A percentile compares a stretch with the other conserved stretches of the same genome.
phyloP scores from a whole-genome alignment of 352 stramenopile genomes.

The Blastocystis sp. region DNA sequence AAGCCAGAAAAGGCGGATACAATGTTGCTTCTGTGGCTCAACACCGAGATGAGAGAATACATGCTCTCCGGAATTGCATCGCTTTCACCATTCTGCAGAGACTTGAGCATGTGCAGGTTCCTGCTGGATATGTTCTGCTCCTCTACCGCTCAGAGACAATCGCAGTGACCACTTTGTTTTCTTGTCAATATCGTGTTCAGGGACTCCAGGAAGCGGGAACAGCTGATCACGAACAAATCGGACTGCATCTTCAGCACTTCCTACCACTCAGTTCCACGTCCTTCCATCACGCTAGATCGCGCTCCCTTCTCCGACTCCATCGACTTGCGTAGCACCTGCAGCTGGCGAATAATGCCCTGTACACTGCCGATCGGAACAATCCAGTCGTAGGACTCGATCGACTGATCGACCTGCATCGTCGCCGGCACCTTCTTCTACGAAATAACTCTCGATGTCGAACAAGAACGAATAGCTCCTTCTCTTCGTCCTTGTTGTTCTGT shows the following conservation, averaged over 20 bases:
- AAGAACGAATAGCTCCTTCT: not conserved
- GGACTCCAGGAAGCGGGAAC: not conserved
- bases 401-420: not conserved
- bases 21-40: not conserved
- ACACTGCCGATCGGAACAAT: slow-evolving; percentile 38
- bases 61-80: not conserved
- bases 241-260: not conserved
- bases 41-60: not conserved
- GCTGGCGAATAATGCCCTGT: slow-evolving; percentile 14
- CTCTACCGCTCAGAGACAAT: not conserved
- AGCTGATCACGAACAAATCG: not conserved
- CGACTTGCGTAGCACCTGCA: slow-evolving; percentile 7
- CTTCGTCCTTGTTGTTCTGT: not conserved
- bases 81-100: not conserved
- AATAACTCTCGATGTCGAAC: not conserved
- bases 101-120: not conserved
- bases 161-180: not conserved
- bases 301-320: not conserved
- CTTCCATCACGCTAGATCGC: not conserved
- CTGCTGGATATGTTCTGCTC: not conserved
- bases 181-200: not conserved
- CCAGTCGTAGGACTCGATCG: slow-evolving; percentile 51
- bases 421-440: not conserved
- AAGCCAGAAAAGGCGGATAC: slow-evolving; percentile 1
- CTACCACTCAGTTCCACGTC: not conserved